A percentile compares a stretch with the other conserved stretches of the same genome.
phyloP scores from a whole-genome alignment of 169 alveolate species.

The Cystoisospora suis region DNA sequence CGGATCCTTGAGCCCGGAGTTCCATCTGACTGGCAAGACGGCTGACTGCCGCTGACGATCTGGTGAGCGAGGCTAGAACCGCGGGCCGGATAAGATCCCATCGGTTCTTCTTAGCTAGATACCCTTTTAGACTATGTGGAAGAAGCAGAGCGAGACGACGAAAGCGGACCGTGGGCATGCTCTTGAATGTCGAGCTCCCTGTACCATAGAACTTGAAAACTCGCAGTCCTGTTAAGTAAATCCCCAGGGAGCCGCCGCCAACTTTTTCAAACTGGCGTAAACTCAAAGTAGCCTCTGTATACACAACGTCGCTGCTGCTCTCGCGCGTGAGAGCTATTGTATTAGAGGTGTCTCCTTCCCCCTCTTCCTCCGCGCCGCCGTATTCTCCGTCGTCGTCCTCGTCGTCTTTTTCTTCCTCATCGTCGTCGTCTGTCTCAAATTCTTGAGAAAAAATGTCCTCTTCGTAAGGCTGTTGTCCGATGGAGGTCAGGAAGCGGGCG shows the following conservation, averaged over 20 bases:
- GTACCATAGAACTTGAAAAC: neutral
- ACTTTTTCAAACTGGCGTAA: neutral
- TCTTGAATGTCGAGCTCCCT: neutral
- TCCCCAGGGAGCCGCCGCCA: neutral
- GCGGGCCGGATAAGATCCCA: no score
- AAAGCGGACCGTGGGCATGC: constrained; percentile 14
- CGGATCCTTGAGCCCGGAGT: neutral
- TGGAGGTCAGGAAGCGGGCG: constrained; percentile 17
- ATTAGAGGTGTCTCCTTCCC: neutral
- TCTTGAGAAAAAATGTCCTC: neutral
- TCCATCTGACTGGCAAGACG: constrained; percentile 4
- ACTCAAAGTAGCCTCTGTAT: neutral
- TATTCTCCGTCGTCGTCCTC: neutral
- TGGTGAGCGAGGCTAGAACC: no score
- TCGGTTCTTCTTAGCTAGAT: neutral
- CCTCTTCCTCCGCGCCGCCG: neutral
- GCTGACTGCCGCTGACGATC: neutral
- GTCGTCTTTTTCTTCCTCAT: neutral
- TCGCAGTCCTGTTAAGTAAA: neutral
- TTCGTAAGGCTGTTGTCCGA: neutral
- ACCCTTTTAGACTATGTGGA: constrained; percentile 6
- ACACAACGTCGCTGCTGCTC: neutral
- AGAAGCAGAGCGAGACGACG: neutral
- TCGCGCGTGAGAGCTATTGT: neutral
- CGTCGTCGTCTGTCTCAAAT: neutral